These are phyloP conservation scores for Fusarium virguliforme DNA, from an alignment of 2,329 filamentous ascomycete genomes.

Conservation along the genomic window DNA sequence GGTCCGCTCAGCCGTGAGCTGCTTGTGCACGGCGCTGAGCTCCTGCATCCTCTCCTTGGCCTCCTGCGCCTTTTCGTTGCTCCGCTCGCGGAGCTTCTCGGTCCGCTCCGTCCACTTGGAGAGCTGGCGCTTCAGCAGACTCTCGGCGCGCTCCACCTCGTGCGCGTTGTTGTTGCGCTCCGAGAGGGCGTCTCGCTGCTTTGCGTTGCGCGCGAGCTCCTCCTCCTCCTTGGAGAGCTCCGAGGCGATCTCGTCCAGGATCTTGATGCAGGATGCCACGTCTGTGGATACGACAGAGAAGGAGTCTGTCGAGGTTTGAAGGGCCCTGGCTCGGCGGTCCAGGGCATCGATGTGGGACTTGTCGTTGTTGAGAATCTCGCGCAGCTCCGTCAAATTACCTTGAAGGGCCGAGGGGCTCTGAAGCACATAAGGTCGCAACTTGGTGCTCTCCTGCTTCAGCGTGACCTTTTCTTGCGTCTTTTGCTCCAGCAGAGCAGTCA, in stretches of 20 bases:
- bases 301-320: slow-evolving; percentile 93
- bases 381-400: slow-evolving; percentile 84
- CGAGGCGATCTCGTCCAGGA: slow-evolving; percentile 88
- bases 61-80: slow-evolving; percentile 83
- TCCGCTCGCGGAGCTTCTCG: slow-evolving; percentile 85
- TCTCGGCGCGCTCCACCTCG: slow-evolving; percentile 91
- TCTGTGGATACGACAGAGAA: slow-evolving; percentile 89
- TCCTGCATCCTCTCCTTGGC: slow-evolving; percentile 94
- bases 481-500: slow-evolving; percentile 81
- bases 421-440: slow-evolving; percentile 91
- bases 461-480: slow-evolving; percentile 79
- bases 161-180: slow-evolving; percentile 91
- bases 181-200: slow-evolving; percentile 88
- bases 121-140: slow-evolving; percentile 86
- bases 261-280: slow-evolving; percentile 88
- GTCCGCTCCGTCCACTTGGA: slow-evolving; percentile 90
- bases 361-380: slow-evolving; percentile 82
- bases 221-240: slow-evolving; percentile 94
- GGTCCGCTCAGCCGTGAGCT: slow-evolving; percentile 85
- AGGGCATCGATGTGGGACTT: slow-evolving; percentile 89
- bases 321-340: slow-evolving; percentile 87
- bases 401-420: slow-evolving; percentile 90
- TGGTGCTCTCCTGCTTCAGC: slow-evolving; percentile 87
- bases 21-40: slow-evolving; percentile 83
- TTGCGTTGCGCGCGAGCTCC: slow-evolving; percentile 83